Conservation (phyloP, 176 grass and related monocot genomes). For the Pontederia crassipes region DNA sequence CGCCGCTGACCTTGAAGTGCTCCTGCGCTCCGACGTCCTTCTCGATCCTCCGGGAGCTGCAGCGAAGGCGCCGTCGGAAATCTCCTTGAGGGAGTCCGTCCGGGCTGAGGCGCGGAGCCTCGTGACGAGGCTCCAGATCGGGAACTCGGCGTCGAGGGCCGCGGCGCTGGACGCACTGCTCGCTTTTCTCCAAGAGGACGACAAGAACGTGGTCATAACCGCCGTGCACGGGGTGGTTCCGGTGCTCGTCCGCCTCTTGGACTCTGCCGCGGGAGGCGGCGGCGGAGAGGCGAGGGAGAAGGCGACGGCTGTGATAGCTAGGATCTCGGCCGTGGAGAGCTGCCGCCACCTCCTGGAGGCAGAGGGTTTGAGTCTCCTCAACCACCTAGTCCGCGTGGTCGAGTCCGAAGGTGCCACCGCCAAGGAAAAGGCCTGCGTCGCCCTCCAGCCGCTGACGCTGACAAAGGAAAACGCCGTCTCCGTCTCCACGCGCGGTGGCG, state of each 20-base stretch:
- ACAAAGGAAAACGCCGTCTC: slow-evolving; percentile 29
- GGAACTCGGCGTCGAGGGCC: slow-evolving; percentile 6
- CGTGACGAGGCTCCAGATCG: slow-evolving; percentile 23
- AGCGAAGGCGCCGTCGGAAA: slow-evolving; percentile 27
- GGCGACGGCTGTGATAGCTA: slow-evolving; percentile 1
- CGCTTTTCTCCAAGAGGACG: slow-evolving; percentile 10
- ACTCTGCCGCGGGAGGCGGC: not conserved
- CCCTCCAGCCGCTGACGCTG: slow-evolving; percentile 44
- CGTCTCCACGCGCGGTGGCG: slow-evolving; percentile 47
- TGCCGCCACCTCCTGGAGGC: slow-evolving; percentile 9
- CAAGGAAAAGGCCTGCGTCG: slow-evolving; percentile 29
- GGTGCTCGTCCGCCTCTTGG: slow-evolving; percentile 16
- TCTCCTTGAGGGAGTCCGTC: slow-evolving; percentile 11
- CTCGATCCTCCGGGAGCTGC: slow-evolving; percentile 14
- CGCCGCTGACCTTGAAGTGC: slow-evolving; percentile 18
- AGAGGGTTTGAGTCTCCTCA: slow-evolving; percentile 2
- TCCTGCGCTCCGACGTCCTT: slow-evolving; percentile 33
- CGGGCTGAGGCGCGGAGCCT: slow-evolving; percentile 6
- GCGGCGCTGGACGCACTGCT: slow-evolving; percentile 8
- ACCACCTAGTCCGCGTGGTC: slow-evolving; percentile 10
- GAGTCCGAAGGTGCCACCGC: slow-evolving; percentile 13
- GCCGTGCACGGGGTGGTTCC: not conserved
- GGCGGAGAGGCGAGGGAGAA: slow-evolving; percentile 7
- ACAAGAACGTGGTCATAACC: slow-evolving; percentile 9
- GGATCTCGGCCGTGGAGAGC: slow-evolving; percentile 8